Conservation (phyloP, 768 basidiomycete genomes). For the Leucosporidium creatinivorum region DNA sequence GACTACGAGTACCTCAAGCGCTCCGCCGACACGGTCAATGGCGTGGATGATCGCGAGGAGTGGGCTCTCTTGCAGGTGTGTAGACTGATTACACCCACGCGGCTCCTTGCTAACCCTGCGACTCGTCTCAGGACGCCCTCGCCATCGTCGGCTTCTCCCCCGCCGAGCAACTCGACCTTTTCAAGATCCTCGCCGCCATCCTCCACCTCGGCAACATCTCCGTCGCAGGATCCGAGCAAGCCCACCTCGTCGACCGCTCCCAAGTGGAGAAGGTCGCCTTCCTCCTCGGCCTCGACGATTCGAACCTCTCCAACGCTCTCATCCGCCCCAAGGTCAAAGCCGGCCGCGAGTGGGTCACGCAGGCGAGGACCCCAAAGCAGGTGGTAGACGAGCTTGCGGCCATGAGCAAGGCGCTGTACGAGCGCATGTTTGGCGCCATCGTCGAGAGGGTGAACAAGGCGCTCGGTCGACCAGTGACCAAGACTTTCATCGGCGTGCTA, state of each 20-base stretch:
- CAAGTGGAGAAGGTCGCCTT: conserved; percentile 61
- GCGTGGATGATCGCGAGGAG: conserved; percentile 83
- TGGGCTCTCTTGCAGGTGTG: conserved; percentile 70
- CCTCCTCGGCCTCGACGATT: conserved; percentile 65
- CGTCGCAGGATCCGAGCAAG: conserved; percentile 69
- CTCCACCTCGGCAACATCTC: conserved; percentile 80
- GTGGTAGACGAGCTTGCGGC: conserved; percentile 85
- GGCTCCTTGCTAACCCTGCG: conserved; percentile 12
- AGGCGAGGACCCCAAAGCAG: conserved; percentile 82
- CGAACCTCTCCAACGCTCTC: conserved; percentile 78
- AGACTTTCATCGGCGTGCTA: conserved; percentile 92
- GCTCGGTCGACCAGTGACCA: conserved; percentile 74
- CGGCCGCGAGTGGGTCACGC: conserved; percentile 93
- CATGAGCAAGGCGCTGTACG: conserved; percentile 90
- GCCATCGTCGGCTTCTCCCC: conserved; percentile 81
- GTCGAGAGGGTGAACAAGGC: conserved; percentile 94
- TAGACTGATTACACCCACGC: not conserved
- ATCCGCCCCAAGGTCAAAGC: conserved; percentile 84
- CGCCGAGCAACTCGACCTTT: conserved; percentile 80
- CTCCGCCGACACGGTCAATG: conserved; percentile 84
- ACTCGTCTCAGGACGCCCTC: conserved; percentile 57
- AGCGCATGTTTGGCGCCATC: conserved; percentile 87
- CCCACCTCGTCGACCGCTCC: conserved; percentile 42
- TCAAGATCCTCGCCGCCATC: conserved; percentile 86
- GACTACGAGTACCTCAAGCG: conserved; percentile 88